Base-by-base conservation (phyloP, 2,329 filamentous ascomycete genomes). In the Pyrenophora teres region DNA sequence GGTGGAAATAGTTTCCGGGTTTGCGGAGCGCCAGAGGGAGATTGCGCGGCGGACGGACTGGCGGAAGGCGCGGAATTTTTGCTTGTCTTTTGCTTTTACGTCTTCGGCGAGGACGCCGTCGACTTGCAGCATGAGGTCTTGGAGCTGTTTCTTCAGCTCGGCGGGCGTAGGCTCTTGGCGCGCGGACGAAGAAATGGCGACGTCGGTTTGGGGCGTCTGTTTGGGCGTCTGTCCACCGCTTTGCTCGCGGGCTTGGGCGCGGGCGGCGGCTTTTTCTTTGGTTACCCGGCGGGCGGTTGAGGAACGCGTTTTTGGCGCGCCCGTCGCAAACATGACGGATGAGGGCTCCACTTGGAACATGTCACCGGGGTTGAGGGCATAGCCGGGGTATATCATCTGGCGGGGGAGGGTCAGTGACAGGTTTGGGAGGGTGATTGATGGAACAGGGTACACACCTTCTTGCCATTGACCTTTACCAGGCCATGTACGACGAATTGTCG, bases 311-410 rank as follows among this genome's bases (percentile, higher is more conserved):
- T 92, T 94, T 41, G 84, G 83, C 21, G 83, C 81, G 52, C 94
- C 94, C 1, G 92, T 96, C 30, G 90, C 93, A 67, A 83, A 92
- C 75, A 99, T 82, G 50, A 99, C 94, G 64, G 87, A 86, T 33
- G 96, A 90, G 31, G 89, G 82, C 16, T 97, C 89, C 65, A 99
- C 93, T 73, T 96, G 91, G 81, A 99, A 99, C 86, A 99, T 90
- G 73, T 99, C 94, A 63, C 94, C 94, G 2, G 94, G 95, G 74
- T 99, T 99, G 33, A 99, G 83, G 60, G 92, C 86, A 74, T 99
- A 99, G 48, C 91, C 89, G 7, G 94, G 92, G 70, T 94, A 90
- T 58, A 83, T 81, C 89, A 97, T 96, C 93, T 96, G 40, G 19
- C 15, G 18, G n/a, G n/a, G n/a, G n/a, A n/a, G 7, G 16, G 32